Percentiles rank a stretch among this genome's conserved stretches.
Evolutionary conservation across 768 basidiomycete genomes (phyloP).

Genomic region (Hirschioporus abietinus): DNA sequence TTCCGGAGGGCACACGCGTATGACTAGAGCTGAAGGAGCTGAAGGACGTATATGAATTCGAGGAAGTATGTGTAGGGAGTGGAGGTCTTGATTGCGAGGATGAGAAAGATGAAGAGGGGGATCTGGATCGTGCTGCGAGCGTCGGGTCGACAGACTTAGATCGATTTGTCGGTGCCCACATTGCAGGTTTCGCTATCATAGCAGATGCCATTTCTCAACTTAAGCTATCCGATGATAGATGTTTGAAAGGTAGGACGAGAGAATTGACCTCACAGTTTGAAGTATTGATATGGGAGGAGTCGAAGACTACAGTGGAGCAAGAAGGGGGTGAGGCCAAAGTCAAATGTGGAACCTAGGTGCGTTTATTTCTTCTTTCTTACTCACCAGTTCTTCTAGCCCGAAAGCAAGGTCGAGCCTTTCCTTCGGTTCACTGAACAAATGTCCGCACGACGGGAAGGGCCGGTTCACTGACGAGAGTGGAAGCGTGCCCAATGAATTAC

Average conservation of each 20-base stretch:
- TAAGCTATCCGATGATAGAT: neutral
- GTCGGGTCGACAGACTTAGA: neutral
- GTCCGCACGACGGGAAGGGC: neutral
- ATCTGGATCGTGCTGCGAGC: neutral
- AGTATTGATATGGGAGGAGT: neutral
- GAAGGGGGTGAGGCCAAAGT: neutral
- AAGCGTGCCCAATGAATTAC: neutral
- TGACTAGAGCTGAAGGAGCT: neutral
- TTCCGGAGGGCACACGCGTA: neutral
- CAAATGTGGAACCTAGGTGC: neutral
- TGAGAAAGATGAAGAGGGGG: neutral
- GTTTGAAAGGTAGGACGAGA: neutral
- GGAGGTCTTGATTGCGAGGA: neutral
- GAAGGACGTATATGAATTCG: neutral
- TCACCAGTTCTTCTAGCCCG: neutral
- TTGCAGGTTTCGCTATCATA: neutral
- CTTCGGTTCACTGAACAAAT: neutral
- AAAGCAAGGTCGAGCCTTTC: neutral
- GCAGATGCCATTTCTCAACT: neutral
- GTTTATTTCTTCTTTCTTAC: neutral
- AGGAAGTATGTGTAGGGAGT: neutral
- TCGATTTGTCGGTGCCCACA: neutral
- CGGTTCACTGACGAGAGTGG: neutral
- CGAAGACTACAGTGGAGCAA: neutral
- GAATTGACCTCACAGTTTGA: neutral